A percentile compares a stretch with the other conserved stretches of the same genome.
phyloP scores from a whole-genome alignment of 2,329 filamentous ascomycete species.

The Phialemoniopsis sp. region DNA sequence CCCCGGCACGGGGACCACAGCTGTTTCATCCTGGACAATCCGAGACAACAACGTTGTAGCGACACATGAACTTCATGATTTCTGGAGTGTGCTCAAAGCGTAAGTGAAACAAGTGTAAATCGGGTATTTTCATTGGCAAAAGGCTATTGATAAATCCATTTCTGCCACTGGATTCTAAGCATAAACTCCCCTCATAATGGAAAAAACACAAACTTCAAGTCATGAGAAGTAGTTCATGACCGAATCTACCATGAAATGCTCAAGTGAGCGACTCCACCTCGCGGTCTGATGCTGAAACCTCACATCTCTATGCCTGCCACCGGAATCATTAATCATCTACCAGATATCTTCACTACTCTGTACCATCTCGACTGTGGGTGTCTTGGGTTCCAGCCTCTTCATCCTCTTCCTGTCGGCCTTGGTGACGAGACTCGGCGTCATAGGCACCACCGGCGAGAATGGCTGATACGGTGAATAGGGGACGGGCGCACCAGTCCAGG shows the following conservation, averaged over 20 bases:
- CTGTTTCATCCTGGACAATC: too few relatives aligned
- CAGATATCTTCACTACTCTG: slow-evolving; percentile 60
- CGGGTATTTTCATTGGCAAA: too few relatives aligned
- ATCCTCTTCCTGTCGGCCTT: slow-evolving; percentile 66
- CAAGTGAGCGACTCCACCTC: background rate
- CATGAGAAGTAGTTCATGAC: background rate
- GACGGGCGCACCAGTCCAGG: slow-evolving; percentile 55
- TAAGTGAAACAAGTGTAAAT: too few relatives aligned
- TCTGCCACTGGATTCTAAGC: too few relatives aligned
- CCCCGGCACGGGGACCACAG: too few relatives aligned
- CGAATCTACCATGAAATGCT: background rate
- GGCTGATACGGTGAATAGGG: slow-evolving; percentile 80
- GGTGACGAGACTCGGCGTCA: slow-evolving; percentile 72
- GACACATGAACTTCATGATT: too few relatives aligned
- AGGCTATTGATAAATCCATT: too few relatives aligned
- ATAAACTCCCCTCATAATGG: too few relatives aligned
- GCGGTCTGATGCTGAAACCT: background rate
- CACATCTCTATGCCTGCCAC: background rate
- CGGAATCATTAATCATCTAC: slow-evolving; percentile 29
- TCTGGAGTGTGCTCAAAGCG: too few relatives aligned
- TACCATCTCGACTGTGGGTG: slow-evolving; percentile 60
- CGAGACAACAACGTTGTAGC: too few relatives aligned
- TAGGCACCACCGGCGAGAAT: slow-evolving; percentile 68
- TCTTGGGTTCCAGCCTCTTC: slow-evolving; percentile 60
- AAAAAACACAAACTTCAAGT: too few relatives aligned